Evolutionary conservation across 1,139 yeast genomes (phyloP), one percentile per base, ranked within the genome.

Genomic region (Hemisphaericaspora lyxosophila): DNA sequence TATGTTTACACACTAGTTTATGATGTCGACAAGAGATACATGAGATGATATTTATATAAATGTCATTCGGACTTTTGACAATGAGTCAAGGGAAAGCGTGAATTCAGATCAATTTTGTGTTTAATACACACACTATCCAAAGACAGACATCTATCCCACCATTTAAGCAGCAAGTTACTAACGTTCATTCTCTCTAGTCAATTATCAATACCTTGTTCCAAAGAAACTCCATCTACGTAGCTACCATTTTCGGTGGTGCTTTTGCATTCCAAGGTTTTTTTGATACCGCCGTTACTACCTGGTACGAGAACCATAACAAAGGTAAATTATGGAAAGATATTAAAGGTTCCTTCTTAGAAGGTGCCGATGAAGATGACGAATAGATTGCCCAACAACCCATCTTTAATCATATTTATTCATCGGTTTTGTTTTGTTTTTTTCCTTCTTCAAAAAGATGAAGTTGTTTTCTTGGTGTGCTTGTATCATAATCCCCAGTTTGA

Each of bases 281-380:
- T 62, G 96, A 89, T 67, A 67, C 71, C 48, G 84, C 80, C 48
- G 77, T 90, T 50, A 90, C 89, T 62, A 63, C 62, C 40, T 85
- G 88, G 85, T 92, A 85, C 75, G 95, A 87, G 64, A 70, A 70
- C 66, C 87, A 85, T 74, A 92, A 92, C 82, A 76, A 75, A 62
- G 98, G 97, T 57, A 92, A 92, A 75, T 88, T 89, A 73, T 92
- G 98, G 98, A 82, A 85, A 63, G 97, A 92, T 59, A 86, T 92
- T 62, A 87, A 85, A 72, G 72, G 71, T 50, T 76, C 74, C 53
- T 76, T 80, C 51, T 70, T 68, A 42, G 84, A 69, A 49, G 80
- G 73, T 50, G 85, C 70, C 45, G 84, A 67, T 23, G 84, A 78
- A 41, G 82, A 78, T 46, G 78, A 73, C 43, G 63, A 60, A 43